Conservation (phyloP, 768 basidiomycete species). For the Mycena galopus region DNA sequence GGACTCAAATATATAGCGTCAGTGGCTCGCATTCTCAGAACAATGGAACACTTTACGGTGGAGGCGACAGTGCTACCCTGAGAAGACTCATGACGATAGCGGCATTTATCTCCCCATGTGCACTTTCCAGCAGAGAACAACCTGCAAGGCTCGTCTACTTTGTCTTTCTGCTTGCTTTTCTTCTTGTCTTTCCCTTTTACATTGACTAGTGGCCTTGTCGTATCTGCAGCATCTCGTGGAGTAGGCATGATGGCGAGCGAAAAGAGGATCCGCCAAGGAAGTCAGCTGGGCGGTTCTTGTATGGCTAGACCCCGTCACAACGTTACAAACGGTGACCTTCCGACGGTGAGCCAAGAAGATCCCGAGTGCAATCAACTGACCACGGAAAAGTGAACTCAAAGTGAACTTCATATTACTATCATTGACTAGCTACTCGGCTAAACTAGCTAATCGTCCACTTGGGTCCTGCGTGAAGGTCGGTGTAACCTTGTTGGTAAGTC, state of each 20-base stretch:
- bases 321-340: no score
- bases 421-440: no score
- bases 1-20: conserved; percentile 8
- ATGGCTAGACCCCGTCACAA: conserved; percentile 2
- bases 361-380: no score
- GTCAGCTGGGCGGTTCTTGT: conserved; percentile 9
- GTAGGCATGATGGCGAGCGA: conserved; percentile 10
- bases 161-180: conserved; percentile 13
- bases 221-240: conserved; percentile 3
- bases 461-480: no score
- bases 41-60: conserved; percentile 8
- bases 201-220: conserved; percentile 3
- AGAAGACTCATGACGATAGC: conserved; percentile 12
- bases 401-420: no score
- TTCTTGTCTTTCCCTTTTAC: conserved; percentile 10
- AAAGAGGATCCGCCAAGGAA: conserved; percentile 6
- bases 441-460: no score
- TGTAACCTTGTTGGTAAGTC: no score
- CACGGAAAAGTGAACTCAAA: no score
- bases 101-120: conserved; percentile 9
- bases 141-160: conserved; percentile 17
- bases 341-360: no score
- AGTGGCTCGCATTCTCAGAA: background rate
- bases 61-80: conserved; percentile 10
- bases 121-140: conserved; percentile 15